Percentiles rank a stretch among this genome's conserved stretches.
Conservation (phyloP, 2,329 filamentous ascomycete species). For the Penicillium sp. region DNA sequence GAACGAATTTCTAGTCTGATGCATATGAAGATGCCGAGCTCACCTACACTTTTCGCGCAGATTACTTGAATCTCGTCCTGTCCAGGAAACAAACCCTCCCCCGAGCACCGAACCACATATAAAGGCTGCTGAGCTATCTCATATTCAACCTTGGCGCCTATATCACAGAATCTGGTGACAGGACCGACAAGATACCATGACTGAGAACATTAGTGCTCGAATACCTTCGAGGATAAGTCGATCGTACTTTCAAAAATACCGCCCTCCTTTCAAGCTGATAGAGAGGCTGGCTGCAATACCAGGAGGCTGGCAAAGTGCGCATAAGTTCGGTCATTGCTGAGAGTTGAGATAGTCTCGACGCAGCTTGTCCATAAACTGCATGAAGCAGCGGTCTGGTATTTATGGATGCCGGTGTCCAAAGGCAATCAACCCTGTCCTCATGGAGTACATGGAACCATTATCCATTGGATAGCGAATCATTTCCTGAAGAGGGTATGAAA, state of each 20-base stretch:
- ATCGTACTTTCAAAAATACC: conserved; percentile 43
- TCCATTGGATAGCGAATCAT: too few relatives aligned
- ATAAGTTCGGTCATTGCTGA: conserved; percentile 26
- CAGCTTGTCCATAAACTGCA: too few relatives aligned
- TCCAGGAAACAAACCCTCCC: conserved; percentile 21
- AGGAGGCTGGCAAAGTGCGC: conserved; percentile 44
- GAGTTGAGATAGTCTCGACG: background rate
- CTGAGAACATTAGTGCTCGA: conserved; percentile 29
- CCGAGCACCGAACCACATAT: conserved; percentile 31
- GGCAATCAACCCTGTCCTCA: too few relatives aligned
- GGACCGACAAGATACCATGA: conserved; percentile 48
- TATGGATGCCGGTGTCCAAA: too few relatives aligned
- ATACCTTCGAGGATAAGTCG: too few relatives aligned
- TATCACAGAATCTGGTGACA: conserved; percentile 41
- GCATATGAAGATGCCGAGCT: too few relatives aligned
- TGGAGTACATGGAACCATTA: too few relatives aligned
- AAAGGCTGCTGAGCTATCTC: conserved; percentile 44
- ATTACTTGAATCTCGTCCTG: conserved; percentile 36
- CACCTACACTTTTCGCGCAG: conserved; percentile 29
- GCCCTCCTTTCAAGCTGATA: conserved; percentile 45
- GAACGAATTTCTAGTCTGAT: too few relatives aligned
- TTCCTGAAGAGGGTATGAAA: too few relatives aligned
- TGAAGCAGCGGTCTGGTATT: too few relatives aligned
- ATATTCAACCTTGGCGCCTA: conserved; percentile 39
- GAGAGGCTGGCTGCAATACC: conserved; percentile 43